Base-by-base conservation (phyloP, 2,329 filamentous ascomycete genomes). In the Cladosporium sp. region DNA sequence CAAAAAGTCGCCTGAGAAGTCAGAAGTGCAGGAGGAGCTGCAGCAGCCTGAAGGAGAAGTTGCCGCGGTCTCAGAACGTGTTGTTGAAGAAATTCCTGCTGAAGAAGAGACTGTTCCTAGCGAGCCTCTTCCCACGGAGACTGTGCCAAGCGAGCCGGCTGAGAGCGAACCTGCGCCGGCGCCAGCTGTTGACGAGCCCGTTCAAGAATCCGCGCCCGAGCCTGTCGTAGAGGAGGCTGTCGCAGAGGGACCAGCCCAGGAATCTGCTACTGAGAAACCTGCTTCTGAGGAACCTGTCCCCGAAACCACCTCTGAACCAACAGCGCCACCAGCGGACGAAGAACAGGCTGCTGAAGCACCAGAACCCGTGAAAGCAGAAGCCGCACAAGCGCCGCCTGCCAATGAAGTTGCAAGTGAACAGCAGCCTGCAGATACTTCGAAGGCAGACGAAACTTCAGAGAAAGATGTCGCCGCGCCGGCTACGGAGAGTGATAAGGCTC, bases 1-100 rank as follows among this genome's bases (percentile, higher is more conserved):
- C 24, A 24, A 20, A 3, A 50, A 41, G 24, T 29, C 39, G 20
- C 47, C 41, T 2, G 54, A 36, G 55, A 51, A 27, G 22, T 8
- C 22, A 8, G 5, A 27, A 27, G 22, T 5, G 22, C 5, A 27
- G 22, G 8, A 27, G 4, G 48, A 17, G 44, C 22, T 9, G 9
- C 22, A 27, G 22, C 22, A 27, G 22, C 22, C 22, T 27, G 22
- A 27, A 27, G 22, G 9, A 4, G 9, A 4, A 27, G 22, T 9
- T 4, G 22, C 9, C 5, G 22, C 22, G n/a, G 4, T 15, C 13
- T 7, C 12, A 17, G 32, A 36, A n/a, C n/a, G 15, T 11, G 4
- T n/a, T 17, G 13, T 5, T 15, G 13, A n/a, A 5, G 32, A 36
- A n/a, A 36, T n/a, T 11, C 12, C 32, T 17, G 13, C 7, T 15